Conservation (phyloP, 2,329 filamentous ascomycete genomes). For the Ustulina deusta region DNA sequence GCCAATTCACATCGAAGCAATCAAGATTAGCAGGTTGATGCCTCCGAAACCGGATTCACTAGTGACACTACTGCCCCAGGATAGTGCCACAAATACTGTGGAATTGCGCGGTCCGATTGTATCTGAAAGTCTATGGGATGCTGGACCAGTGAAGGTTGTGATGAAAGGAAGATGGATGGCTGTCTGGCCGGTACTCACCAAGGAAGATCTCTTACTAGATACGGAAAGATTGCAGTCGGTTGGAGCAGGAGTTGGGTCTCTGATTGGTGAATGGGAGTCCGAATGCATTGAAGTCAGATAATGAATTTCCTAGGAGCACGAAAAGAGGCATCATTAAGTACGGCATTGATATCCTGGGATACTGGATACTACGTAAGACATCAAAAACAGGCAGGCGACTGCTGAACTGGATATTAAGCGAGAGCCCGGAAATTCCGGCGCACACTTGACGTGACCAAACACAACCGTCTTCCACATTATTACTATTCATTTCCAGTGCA, state of each 20-base stretch:
- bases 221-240: slow-evolving; percentile 7
- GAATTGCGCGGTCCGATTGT: slow-evolving; percentile 12
- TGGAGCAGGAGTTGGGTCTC: slow-evolving; percentile 13
- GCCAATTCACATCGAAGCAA: slow-evolving; percentile 10
- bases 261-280: slow-evolving; percentile 21
- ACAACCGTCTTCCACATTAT: no score
- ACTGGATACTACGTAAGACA: no score
- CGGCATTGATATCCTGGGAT: no score
- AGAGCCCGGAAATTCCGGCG: no score
- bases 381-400: no score
- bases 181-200: slow-evolving; percentile 18
- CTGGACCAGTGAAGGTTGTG: slow-evolving; percentile 14
- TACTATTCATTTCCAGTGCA: no score
- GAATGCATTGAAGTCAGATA: slow-evolving; percentile 8
- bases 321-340: no score
- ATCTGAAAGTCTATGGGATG: slow-evolving; percentile 1
- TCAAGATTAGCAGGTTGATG: slow-evolving; percentile 21
- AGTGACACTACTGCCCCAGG: slow-evolving; percentile 14
- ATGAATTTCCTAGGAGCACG: no score
- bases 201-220: slow-evolving; percentile 16
- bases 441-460: no score
- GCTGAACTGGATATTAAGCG: no score
- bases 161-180: slow-evolving; percentile 27
- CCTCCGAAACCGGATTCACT: slow-evolving; percentile 17
- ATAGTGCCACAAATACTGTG: slow-evolving; percentile 5